Conservation (phyloP, 225 moss, liverwort and hornwort species). For the Pseudoscleropodium purum region DNA sequence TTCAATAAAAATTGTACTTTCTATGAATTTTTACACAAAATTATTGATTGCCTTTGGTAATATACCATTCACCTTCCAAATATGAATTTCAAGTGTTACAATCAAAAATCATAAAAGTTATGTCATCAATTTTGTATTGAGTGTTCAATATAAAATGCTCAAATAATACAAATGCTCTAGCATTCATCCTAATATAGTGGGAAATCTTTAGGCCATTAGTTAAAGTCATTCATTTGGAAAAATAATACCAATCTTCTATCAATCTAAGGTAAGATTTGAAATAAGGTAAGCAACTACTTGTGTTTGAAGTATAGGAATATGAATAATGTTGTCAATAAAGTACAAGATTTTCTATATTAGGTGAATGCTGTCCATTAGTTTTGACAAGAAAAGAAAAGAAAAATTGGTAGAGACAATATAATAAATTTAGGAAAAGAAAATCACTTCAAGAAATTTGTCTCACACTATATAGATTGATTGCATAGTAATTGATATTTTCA, state of each 20-base stretch:
- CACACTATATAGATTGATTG: not conserved
- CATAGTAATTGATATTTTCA: not conserved
- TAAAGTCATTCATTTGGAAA: not conserved
- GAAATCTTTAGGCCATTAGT: not conserved
- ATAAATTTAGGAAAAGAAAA: not conserved
- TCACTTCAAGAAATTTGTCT: not conserved
- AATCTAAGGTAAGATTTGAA: not conserved
- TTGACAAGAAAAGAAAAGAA: not conserved
- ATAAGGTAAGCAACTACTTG: not conserved
- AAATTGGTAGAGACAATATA: too few relatives aligned
- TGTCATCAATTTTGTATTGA: not conserved
- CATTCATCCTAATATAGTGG: not conserved
- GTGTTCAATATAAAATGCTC: accelerated
- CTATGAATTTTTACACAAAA: not conserved
- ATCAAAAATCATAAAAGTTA: not conserved
- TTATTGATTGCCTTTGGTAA: not conserved
- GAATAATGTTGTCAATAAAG: not conserved
- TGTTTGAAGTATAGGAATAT: not conserved
- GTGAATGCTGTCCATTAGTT: not conserved
- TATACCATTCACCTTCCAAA: not conserved
- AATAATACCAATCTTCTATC: not conserved
- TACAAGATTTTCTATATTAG: too few relatives aligned
- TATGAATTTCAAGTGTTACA: not conserved
- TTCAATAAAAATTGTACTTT: not conserved
- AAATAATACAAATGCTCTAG: accelerated